phyloP scores from a whole-genome alignment of 768 basidiomycete species.

The Lyophyllum shimeji region DNA sequence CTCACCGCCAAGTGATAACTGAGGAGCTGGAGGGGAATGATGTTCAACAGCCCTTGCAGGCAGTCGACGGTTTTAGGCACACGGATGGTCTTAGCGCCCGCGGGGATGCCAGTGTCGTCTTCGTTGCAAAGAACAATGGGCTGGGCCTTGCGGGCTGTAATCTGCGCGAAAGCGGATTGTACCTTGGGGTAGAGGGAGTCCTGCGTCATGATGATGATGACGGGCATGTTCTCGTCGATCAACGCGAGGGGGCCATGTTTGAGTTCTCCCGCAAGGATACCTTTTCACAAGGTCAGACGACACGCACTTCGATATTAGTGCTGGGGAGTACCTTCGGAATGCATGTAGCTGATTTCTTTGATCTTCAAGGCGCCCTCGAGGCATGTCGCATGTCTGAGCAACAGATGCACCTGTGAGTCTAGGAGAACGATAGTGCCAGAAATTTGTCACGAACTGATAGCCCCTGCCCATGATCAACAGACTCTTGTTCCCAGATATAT shows the following conservation, averaged over 20 bases:
- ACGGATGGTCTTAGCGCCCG: slow-evolving; percentile 82
- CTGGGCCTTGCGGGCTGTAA: slow-evolving; percentile 95
- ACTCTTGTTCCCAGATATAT: slow-evolving; percentile 78
- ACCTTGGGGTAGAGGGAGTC: slow-evolving; percentile 99
- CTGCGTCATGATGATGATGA: slow-evolving; percentile 99
- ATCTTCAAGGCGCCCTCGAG: slow-evolving; percentile 98
- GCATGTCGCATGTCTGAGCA: slow-evolving; percentile 83
- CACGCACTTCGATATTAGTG: slow-evolving; percentile 1
- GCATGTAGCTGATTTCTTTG: slow-evolving; percentile 98
- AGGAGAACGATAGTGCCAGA: not conserved
- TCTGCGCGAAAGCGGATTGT: slow-evolving; percentile 93
- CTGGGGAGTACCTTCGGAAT: slow-evolving; percentile 58
- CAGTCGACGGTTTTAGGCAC: slow-evolving; percentile 94
- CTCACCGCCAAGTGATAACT: slow-evolving; percentile 95
- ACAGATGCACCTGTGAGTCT: slow-evolving; percentile 3
- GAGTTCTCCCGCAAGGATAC: slow-evolving; percentile 96
- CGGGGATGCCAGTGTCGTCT: slow-evolving; percentile 76
- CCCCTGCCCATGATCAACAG: slow-evolving; percentile 97
- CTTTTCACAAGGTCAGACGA: slow-evolving; percentile 28
- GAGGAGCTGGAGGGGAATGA: slow-evolving; percentile 93
- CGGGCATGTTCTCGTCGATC: slow-evolving; percentile 97
- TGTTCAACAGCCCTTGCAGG: slow-evolving; percentile 93
- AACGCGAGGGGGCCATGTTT: slow-evolving; percentile 98
- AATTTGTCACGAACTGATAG: slow-evolving; percentile 71
- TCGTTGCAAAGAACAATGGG: slow-evolving; percentile 96